These are phyloP conservation scores for Metschnikowia lachancei DNA, from an alignment of 805 yeast genomes.

Conservation along the genomic window DNA sequence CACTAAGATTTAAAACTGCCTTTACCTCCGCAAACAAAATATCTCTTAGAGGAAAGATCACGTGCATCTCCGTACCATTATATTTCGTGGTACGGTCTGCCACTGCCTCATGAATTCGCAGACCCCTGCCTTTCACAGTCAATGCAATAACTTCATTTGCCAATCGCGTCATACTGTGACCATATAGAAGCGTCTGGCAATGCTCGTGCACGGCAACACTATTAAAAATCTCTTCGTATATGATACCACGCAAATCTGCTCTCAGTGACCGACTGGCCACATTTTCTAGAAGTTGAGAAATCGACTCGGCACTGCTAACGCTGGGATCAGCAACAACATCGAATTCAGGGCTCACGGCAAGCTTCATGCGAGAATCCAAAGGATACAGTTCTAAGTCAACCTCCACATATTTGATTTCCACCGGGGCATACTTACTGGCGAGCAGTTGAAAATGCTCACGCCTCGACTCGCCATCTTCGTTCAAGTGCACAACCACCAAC, in stretches of 20 bases:
- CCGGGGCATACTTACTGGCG: conserved; percentile 19
- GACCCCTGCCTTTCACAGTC: conserved; percentile 85
- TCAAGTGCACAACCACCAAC: conserved; percentile 50
- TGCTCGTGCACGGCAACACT: conserved; percentile 43
- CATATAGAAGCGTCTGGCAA: conserved; percentile 62
- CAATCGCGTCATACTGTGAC: conserved; percentile 77
- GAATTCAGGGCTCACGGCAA: conserved; percentile 16
- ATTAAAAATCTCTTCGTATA: conserved; percentile 47
- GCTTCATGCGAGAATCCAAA: conserved; percentile 21
- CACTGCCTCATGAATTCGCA: conserved; percentile 52
- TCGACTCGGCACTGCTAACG: conserved; percentile 7
- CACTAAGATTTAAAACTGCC: conserved; percentile 48
- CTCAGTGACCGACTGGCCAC: conserved; percentile 56
- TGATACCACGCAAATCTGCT: conserved; percentile 56
- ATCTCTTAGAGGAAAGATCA: conserved; percentile 73
- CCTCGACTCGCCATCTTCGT: conserved; percentile 26
- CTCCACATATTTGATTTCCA: conserved; percentile 36
- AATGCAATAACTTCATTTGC: conserved; percentile 78
- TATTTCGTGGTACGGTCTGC: conserved; percentile 41
- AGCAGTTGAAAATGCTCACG: conserved; percentile 20
- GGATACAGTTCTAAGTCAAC: conserved; percentile 44
- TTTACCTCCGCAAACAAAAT: conserved; percentile 65
- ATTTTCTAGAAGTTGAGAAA: conserved; percentile 36
- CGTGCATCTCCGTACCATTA: conserved; percentile 35
- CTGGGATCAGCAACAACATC: conserved; percentile 11